Conservation (phyloP, 768 basidiomycete species). For the Rhizopogon vesiculosus region DNA sequence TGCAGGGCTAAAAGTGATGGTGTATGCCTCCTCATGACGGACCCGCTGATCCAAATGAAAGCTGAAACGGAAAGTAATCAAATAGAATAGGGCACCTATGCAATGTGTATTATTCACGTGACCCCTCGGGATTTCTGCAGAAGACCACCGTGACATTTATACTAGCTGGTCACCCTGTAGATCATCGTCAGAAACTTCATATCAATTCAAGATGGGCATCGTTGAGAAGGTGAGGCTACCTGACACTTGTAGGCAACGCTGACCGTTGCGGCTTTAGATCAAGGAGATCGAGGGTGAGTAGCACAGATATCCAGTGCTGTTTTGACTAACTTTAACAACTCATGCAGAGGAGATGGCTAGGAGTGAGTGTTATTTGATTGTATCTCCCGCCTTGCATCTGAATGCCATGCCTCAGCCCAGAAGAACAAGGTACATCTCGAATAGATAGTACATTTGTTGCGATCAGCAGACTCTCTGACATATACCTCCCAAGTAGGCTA, state of each 20-base stretch:
- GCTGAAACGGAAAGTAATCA: neutral
- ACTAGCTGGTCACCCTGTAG: neutral
- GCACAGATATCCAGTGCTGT: neutral
- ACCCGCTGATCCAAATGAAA: neutral
- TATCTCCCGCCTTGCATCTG: neutral
- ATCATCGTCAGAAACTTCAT: neutral
- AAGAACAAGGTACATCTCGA: slow-evolving; percentile 79
- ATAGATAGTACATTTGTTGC: slow-evolving; percentile 1
- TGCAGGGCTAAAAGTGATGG: slow-evolving; percentile 67
- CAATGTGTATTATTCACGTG: neutral
- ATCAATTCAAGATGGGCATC: slow-evolving; percentile 68
- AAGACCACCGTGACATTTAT: neutral
- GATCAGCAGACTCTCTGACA: slow-evolving; percentile 5
- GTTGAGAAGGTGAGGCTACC: slow-evolving; percentile 75
- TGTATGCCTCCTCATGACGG: slow-evolving; percentile 41
- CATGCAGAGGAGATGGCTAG: slow-evolving; percentile 91
- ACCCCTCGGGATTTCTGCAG: neutral
- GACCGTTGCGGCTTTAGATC: slow-evolving; percentile 49
- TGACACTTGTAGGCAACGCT: neutral
- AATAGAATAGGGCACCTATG: neutral
- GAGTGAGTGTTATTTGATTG: slow-evolving; percentile 53
- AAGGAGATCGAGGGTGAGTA: slow-evolving; percentile 91
- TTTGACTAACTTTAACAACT: neutral
- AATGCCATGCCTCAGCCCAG: slow-evolving; percentile 53
- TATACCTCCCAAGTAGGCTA: slow-evolving; percentile 52